A percentile compares a stretch with the other conserved stretches of the same genome.
Evolutionary conservation across 2,329 filamentous ascomycete genomes (phyloP).

Genomic region (Pseudonectria foliicola): DNA sequence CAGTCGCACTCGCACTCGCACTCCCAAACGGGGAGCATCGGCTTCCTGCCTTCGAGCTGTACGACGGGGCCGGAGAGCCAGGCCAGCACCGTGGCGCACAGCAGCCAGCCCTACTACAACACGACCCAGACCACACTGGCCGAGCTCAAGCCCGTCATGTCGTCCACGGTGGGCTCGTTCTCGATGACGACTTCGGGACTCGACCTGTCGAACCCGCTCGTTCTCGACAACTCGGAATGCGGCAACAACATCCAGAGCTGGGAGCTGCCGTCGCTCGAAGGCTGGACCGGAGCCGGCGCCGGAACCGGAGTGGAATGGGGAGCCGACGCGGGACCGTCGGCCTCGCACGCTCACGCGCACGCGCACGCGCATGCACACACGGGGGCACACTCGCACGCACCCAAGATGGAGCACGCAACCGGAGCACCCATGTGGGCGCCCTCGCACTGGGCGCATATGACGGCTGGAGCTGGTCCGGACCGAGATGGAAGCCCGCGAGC

Average conservation of each 20-base stretch:
- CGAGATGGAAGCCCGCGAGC: conserved; percentile 29
- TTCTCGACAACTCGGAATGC: conserved; percentile 28
- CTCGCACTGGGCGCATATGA: conserved; percentile 27
- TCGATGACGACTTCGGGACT: conserved; percentile 22
- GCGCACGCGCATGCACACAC: conserved; percentile 14
- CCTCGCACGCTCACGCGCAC: no score
- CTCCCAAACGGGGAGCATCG: conserved; percentile 20
- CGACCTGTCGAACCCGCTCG: conserved; percentile 26
- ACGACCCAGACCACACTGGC: conserved; percentile 21
- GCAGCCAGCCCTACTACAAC: conserved; percentile 27
- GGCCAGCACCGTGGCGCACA: conserved; percentile 15
- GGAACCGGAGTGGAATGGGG: conserved; percentile 27
- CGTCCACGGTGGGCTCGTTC: conserved; percentile 22
- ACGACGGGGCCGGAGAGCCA: conserved; percentile 22
- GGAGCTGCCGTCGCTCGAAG: conserved; percentile 31
- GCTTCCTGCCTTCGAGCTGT: conserved; percentile 24
- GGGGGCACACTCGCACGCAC: no score
- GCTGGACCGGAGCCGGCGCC: conserved; percentile 22
- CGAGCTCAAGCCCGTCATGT: conserved; percentile 29
- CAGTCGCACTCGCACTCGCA: no score
- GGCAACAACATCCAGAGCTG: conserved; percentile 29
- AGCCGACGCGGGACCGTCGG: no score
- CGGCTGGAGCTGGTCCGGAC: conserved; percentile 20
- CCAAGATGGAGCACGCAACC: conserved; percentile 25
- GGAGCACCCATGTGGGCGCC: conserved; percentile 29